These are phyloP conservation scores for Diddensiella transvaalensis DNA, from an alignment of 805 yeast genomes.

Conservation along the genomic window DNA sequence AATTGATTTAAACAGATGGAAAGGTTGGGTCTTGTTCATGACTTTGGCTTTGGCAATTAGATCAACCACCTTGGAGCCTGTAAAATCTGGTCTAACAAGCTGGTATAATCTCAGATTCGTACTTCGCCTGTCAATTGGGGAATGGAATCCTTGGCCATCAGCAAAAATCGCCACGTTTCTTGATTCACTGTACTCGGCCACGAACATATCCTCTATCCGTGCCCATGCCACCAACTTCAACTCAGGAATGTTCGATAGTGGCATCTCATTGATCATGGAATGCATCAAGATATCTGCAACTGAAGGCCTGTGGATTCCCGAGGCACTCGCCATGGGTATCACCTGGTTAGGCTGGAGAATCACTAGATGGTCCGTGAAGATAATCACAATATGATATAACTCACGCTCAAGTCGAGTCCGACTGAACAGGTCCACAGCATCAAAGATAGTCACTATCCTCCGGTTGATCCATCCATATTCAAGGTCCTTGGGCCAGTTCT, in stretches of 20 bases:
- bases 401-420: constrained; percentile 22
- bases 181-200: constrained; percentile 42
- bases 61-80: constrained; percentile 46
- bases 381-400: constrained; percentile 54
- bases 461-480: constrained; percentile 88
- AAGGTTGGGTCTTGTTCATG: constrained; percentile 75
- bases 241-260: constrained; percentile 59
- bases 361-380: constrained; percentile 77
- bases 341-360: constrained; percentile 49
- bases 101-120: constrained; percentile 19
- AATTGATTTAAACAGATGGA: constrained; percentile 64
- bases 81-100: constrained; percentile 26
- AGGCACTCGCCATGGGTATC: constrained; percentile 36
- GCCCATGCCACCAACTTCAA: constrained; percentile 70
- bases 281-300: constrained; percentile 84
- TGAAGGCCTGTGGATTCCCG: constrained; percentile 47
- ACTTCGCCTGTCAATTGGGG: constrained; percentile 7
- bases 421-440: constrained; percentile 38
- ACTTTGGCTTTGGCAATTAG: constrained; percentile 65
- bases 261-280: constrained; percentile 80
- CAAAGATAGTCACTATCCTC: constrained; percentile 75
- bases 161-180: constrained; percentile 32
- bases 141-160: constrained; percentile 21
- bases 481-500: constrained; percentile 81
- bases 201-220: constrained; percentile 51